A percentile compares a stretch with the other conserved stretches of the same genome.
phyloP scores from a whole-genome alignment of 148 eudicot genomes.

The Silene conica region DNA sequence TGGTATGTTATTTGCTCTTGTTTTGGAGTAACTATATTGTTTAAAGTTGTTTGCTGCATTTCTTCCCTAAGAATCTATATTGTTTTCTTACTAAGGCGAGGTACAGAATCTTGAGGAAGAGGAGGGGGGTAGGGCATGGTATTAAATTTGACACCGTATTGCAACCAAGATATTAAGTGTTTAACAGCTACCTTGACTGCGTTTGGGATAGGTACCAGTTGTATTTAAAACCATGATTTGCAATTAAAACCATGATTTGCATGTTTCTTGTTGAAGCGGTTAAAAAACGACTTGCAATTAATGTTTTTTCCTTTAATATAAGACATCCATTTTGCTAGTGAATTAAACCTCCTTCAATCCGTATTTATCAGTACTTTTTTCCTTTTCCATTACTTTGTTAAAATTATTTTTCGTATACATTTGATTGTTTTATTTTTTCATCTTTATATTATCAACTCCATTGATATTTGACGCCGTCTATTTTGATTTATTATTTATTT shows the following conservation, averaged over 20 bases:
- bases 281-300: no score
- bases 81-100: no score
- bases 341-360: not conserved
- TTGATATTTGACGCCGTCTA: constrained; percentile 1
- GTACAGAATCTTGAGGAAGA: not conserved
- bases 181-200: no score
- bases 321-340: not conserved
- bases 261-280: no score
- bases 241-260: no score
- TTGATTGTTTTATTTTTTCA: not conserved
- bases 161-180: no score
- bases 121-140: not conserved
- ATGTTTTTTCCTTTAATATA: not conserved
- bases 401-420: not conserved
- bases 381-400: not conserved
- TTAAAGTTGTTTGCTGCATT: no score
- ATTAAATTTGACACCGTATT: no score
- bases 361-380: not conserved
- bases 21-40: constrained; percentile 6
- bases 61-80: no score
- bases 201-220: no score
- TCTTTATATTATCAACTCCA: not conserved
- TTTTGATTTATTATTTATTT: not conserved
- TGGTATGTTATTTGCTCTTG: constrained; percentile 48
- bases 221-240: no score